Base-by-base conservation (phyloP, 2,329 filamentous ascomycete genomes). In the Colletotrichum viniferum region DNA sequence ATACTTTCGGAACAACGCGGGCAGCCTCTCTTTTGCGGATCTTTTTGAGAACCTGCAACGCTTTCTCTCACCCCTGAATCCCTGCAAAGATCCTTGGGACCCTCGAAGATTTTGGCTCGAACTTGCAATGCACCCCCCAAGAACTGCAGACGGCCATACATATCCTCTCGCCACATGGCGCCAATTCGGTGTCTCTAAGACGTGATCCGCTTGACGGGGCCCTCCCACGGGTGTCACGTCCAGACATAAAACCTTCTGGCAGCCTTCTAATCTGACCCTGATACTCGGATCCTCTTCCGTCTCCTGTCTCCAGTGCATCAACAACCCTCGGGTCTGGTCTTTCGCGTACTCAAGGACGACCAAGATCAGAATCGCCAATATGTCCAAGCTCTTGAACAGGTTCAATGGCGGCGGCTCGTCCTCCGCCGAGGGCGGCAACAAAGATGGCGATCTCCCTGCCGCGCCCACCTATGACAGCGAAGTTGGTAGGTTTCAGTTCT, bases 171-270 rank as follows among this genome's bases (percentile, higher is more conserved):
- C 73, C 73, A 73, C 63, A 73, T 76, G 69, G 69, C 34, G 73
- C 73, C 69, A 69, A 64, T 24, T 69, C 69, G 56, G 56, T 69
- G 26, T 69, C 64, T 58, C 24, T 16, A 73, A 76, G 73, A 76
- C 73, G 73, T 76, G 73, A 76, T 76, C 58, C 61, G 43, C 69
- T 73, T 76, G 73, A 69, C 73, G 73, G 73, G 69, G 63, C 69
- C 36, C 10, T 16, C 43, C n/a, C n/a, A 21, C 43, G 43, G 43
- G 43, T 52, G 43, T 14, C n/a, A 28, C 13, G 26, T 32, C 24
- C 18, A 76, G 73, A 76, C 73, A 73, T 76, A 76, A 76, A 69
- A 55, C 24, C 73, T 73, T 73, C 69, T 32, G 43, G 21, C 9
- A 34, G 48, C 63, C 73, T 52, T 73, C 43, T 64, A 16, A 28